Evolutionary conservation across 2,329 filamentous ascomycete species (phyloP).

Genomic region (Paraphoma chrysanthemicola): DNA sequence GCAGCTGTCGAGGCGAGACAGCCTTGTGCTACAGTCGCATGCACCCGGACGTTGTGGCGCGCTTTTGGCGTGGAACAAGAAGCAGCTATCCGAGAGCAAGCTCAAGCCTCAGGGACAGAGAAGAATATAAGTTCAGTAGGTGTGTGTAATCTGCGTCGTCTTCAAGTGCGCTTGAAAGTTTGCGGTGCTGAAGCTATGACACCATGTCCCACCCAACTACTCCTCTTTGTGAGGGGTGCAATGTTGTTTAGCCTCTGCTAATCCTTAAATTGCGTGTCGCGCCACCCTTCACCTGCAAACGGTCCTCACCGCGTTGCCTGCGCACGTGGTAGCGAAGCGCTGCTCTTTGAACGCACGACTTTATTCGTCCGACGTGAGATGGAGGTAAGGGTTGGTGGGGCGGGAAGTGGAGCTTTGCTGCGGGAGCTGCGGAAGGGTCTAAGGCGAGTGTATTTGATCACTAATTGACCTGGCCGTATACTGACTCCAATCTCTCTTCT

Average conservation of each 20-base stretch:
- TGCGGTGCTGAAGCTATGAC: conserved; percentile 29
- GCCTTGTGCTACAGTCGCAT: conserved; percentile 16
- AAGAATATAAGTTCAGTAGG: neutral
- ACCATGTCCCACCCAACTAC: conserved; percentile 13
- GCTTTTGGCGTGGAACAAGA: neutral
- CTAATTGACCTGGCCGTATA: neutral
- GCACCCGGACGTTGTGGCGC: conserved; percentile 1
- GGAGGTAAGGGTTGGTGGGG: conserved; percentile 2
- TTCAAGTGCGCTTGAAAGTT: conserved; percentile 13
- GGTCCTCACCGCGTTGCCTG: conserved; percentile 6
- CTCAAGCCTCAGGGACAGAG: neutral
- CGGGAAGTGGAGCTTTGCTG: neutral
- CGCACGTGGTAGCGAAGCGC: conserved; percentile 19
- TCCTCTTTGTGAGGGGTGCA: conserved; percentile 9
- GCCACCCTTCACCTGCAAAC: neutral
- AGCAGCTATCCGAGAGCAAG: neutral
- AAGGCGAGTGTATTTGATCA: neutral
- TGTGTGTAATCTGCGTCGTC: neutral
- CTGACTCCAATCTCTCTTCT: no score
- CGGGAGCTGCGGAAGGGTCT: neutral
- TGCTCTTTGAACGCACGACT: neutral
- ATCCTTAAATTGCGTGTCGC: conserved; percentile 1
- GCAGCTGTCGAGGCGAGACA: conserved; percentile 10
- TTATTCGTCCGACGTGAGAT: conserved; percentile 3
- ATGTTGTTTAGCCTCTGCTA: neutral